phyloP scores from a whole-genome alignment of 2,329 filamentous ascomycete species.

The Lachnellula arida region DNA sequence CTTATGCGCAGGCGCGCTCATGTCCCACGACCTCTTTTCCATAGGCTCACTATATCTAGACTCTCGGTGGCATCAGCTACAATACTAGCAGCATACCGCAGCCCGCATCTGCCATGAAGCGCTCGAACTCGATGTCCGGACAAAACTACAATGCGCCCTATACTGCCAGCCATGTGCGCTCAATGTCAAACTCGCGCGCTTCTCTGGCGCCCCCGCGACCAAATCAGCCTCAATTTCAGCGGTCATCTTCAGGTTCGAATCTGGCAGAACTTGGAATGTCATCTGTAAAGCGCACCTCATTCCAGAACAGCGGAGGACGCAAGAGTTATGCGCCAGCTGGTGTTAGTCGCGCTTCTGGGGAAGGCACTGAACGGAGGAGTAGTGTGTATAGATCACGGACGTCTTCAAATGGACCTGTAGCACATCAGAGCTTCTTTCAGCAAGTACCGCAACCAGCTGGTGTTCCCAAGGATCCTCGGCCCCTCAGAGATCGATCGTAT shows the following conservation, averaged over 20 bases:
- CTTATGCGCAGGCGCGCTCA: background rate
- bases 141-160: conserved; percentile 56
- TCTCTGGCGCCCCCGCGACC: conserved; percentile 81
- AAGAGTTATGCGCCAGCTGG: conserved; percentile 52
- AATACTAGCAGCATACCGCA: conserved; percentile 78
- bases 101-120: conserved; percentile 90
- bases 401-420: conserved; percentile 61
- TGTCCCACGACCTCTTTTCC: background rate
- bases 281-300: conserved; percentile 78
- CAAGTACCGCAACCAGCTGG: conserved; percentile 77
- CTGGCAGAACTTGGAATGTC: conserved; percentile 75
- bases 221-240: conserved; percentile 80
- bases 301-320: conserved; percentile 60
- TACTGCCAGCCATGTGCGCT: conserved; percentile 70
- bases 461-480: conserved; percentile 80
- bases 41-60: conserved; percentile 47
- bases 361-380: conserved; percentile 63
- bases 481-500: conserved; percentile 74
- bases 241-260: conserved; percentile 77
- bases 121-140: conserved; percentile 72
- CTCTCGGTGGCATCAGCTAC: conserved; percentile 76
- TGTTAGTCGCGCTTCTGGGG: conserved; percentile 30
- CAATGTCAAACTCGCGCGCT: conserved; percentile 76
- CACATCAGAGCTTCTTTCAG: conserved; percentile 91
- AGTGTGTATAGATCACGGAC: conserved; percentile 74